Evolutionary conservation across 768 basidiomycete species (phyloP).

Genomic region (Mycena albidolilacea): DNA sequence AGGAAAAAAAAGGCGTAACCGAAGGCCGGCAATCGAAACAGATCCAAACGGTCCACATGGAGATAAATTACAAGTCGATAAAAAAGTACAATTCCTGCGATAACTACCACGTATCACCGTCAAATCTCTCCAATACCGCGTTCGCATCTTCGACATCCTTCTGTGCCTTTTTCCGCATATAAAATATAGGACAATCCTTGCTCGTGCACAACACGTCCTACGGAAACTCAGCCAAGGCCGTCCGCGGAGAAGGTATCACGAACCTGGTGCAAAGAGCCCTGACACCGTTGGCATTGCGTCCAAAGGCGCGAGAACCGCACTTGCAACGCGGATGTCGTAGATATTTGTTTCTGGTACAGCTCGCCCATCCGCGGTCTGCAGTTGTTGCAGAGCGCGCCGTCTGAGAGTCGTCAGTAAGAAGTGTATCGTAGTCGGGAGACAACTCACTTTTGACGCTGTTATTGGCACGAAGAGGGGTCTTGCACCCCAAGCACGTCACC

Average conservation of each 20-base stretch:
- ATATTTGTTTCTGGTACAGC: conserved; percentile 92
- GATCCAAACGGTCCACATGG: conserved; percentile 9
- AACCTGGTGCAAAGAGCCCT: conserved; percentile 97
- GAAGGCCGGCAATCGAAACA: conserved; percentile 16
- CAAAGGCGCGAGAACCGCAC: conserved; percentile 94
- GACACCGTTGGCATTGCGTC: conserved; percentile 99
- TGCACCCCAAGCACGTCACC: conserved; percentile 95
- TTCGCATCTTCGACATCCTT: conserved; percentile 95
- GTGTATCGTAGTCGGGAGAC: not conserved
- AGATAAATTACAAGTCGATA: not conserved
- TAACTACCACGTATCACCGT: conserved; percentile 77
- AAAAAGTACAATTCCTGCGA: conserved; percentile 1
- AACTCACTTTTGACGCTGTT: conserved; percentile 81
- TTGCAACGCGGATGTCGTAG: conserved; percentile 82
- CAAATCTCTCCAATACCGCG: conserved; percentile 86
- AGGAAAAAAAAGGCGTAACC: conserved; percentile 18
- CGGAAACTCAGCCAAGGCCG: conserved; percentile 4
- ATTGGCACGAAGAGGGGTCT: conserved; percentile 84
- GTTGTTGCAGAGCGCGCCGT: conserved; percentile 95
- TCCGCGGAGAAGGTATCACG: conserved; percentile 18
- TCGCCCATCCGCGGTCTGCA: conserved; percentile 90
- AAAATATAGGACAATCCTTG: conserved; percentile 99
- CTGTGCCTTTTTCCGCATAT: conserved; percentile 98
- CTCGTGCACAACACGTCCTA: conserved; percentile 97
- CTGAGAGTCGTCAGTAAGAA: conserved; percentile 53